phyloP scores from a whole-genome alignment of 2,329 filamentous ascomycete species.

The Pseudogymnoascus sp. region DNA sequence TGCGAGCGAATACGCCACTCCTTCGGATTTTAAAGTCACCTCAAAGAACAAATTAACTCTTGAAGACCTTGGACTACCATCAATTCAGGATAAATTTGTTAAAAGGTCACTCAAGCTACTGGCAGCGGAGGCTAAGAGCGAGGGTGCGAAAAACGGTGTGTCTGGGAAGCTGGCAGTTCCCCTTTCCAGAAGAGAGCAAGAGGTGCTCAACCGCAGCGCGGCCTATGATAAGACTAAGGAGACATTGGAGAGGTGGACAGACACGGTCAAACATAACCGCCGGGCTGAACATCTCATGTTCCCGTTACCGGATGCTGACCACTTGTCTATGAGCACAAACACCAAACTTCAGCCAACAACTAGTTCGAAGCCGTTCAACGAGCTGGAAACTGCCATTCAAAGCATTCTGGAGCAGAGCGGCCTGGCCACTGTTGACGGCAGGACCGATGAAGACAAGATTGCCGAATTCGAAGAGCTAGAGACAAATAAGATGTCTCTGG shows the following conservation, averaged over 20 bases:
- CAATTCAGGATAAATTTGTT: slow-evolving; percentile 64
- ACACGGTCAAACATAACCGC: slow-evolving; percentile 90
- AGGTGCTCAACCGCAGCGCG: slow-evolving; percentile 68
- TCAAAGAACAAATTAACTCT: slow-evolving; percentile 62
- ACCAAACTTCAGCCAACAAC: slow-evolving; percentile 59
- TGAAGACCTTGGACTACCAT: slow-evolving; percentile 63
- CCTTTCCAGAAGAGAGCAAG: slow-evolving; percentile 77
- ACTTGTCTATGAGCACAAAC: slow-evolving; percentile 48
- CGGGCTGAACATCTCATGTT: slow-evolving; percentile 86
- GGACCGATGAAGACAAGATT: slow-evolving; percentile 54
- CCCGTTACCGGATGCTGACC: slow-evolving; percentile 66
- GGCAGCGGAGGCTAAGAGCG: slow-evolving; percentile 49
- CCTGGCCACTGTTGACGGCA: slow-evolving; percentile 50
- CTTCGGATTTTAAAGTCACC: slow-evolving; percentile 49
- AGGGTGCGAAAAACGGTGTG: slow-evolving; percentile 39
- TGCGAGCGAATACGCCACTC: slow-evolving; percentile 54
- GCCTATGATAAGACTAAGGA: slow-evolving; percentile 90
- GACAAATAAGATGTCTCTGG: slow-evolving; percentile 62
- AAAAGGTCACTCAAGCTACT: slow-evolving; percentile 74
- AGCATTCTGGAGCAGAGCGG: slow-evolving; percentile 87
- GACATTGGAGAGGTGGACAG: slow-evolving; percentile 82
- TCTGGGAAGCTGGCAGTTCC: slow-evolving; percentile 72
- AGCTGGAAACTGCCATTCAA: slow-evolving; percentile 79
- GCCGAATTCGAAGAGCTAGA: slow-evolving; percentile 62
- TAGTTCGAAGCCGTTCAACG: slow-evolving; percentile 59